Base-by-base conservation (phyloP, 2,329 filamentous ascomycete genomes). In the Fusarium agapanthi region DNA sequence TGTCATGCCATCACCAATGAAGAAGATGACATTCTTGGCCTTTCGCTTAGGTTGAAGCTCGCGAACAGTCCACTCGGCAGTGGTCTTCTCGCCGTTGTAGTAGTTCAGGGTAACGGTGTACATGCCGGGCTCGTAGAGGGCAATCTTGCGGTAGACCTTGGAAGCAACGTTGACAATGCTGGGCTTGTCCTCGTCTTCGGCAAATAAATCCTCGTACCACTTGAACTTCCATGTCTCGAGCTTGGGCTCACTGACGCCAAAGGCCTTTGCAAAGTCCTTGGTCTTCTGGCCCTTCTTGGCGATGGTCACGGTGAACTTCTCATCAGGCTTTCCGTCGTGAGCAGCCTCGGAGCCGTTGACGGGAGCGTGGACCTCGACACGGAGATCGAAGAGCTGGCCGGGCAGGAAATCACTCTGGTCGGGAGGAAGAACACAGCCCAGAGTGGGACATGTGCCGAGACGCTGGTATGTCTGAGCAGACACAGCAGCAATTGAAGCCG, bases 201-300 rank as follows among this genome's bases (percentile, higher is more conserved):
- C 93, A 79, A 94, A 97, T 32, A 94, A 88, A 77, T 97, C 92
- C 84, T 95, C 94, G 78, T 89, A 95, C 92, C 92, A 96, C n/a
- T 87, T 87, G 79, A 96, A 96, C 73, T 90, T 88, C 94, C 94
- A 97, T 72, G 86, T 91, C 86, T 97, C 94, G 22, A 96, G 83
- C 79, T 89, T 82, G 26, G 93, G 91, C 80, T 95, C 93, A 6
- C 87, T 77, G 40, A 92, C 78, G n/a, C 86, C 85, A 83, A 96
- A 95, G 83, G 89, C 95, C 44, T 89, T 83, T 22, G 90, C 85
- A 44, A 90, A 89, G 63, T 86, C 83, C 78, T 88, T 83, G 32
- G 88, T 79, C 65, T 83, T 79, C 56, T 82, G 82, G 47, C 88
- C 89, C 61, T 89, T 88, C 83, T 93, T 94, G 65, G 86, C 84